Percentiles rank a stretch among this genome's conserved stretches.
phyloP scores from a whole-genome alignment of 1,284 basidiomycete species.

The Mycosarcoma mackinlayi region DNA sequence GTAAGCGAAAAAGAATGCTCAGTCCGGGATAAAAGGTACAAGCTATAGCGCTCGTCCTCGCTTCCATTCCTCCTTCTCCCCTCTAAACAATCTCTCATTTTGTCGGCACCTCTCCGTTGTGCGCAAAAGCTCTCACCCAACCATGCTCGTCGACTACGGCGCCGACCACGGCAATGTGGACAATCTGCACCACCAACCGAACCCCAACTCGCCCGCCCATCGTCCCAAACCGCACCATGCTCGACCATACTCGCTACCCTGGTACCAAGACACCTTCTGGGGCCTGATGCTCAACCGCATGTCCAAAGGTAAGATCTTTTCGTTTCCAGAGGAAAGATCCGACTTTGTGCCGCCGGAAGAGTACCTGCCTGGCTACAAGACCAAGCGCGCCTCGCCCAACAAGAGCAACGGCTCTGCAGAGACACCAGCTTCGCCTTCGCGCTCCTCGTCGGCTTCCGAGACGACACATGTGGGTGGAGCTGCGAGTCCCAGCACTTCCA shows the following conservation, averaged over 20 bases:
- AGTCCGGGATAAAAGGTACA: no score
- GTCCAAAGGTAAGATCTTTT: slow-evolving; percentile 30
- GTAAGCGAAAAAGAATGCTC: not conserved
- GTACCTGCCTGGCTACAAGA: slow-evolving; percentile 38
- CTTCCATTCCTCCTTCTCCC: not conserved
- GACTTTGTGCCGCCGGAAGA: slow-evolving; percentile 40
- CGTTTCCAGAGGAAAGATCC: slow-evolving; percentile 32
- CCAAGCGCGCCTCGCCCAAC: not conserved
- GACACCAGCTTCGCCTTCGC: not conserved
- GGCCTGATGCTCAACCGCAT: slow-evolving; percentile 31
- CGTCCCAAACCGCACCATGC: slow-evolving; percentile 23
- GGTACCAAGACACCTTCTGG: slow-evolving; percentile 47
- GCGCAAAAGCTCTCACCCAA: no score
- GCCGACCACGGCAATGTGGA: slow-evolving; percentile 12
- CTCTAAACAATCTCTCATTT: no score
- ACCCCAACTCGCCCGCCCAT: slow-evolving; percentile 5
- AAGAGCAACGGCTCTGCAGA: not conserved
- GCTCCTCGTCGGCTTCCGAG: slow-evolving; percentile 7
- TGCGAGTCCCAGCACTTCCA: not conserved
- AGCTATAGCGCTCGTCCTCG: no score
- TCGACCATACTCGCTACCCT: slow-evolving; percentile 20
- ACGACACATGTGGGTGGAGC: slow-evolving; percentile 5
- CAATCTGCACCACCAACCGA: slow-evolving; percentile 28
- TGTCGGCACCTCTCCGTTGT: no score
- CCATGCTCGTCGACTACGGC: slow-evolving; percentile 15